Evolutionary conservation across 1,284 basidiomycete species (phyloP).

Genomic region (Vanrija sp.): DNA sequence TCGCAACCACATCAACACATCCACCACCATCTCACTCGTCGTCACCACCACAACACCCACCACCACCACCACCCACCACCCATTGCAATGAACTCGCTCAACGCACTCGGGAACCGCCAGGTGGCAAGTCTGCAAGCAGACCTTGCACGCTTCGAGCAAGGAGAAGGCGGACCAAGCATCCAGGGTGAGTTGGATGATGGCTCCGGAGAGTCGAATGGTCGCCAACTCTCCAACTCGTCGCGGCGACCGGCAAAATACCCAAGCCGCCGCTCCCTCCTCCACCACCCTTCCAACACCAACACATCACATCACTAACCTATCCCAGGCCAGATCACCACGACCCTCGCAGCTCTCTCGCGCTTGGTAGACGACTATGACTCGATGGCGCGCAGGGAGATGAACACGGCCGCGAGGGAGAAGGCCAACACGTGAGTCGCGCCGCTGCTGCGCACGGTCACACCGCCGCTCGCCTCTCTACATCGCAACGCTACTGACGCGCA

Average conservation of each 20-base stretch:
- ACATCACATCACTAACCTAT: background rate
- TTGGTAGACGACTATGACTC: conserved; percentile 94
- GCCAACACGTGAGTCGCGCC: conserved; percentile 66
- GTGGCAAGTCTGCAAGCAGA: conserved; percentile 83
- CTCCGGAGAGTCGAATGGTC: no score
- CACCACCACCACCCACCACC: background rate
- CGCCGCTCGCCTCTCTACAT: background rate
- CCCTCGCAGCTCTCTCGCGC: conserved; percentile 82
- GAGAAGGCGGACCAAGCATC: conserved; percentile 72
- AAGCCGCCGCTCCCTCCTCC: no score
- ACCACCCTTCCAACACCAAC: conserved; percentile 4
- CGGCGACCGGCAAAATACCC: no score
- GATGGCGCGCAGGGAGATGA: conserved; percentile 90
- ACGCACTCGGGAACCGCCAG: conserved; percentile 87
- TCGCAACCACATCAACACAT: background rate
- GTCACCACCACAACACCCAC: background rate
- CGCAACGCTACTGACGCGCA: background rate
- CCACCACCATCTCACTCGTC: background rate
- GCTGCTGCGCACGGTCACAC: no score
- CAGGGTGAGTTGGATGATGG: conserved; percentile 60
- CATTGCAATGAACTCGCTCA: conserved; percentile 78
- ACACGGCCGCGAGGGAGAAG: conserved; percentile 90
- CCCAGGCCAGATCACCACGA: conserved; percentile 88
- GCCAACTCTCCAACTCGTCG: no score
- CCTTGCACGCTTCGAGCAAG: conserved; percentile 71